A percentile compares a stretch with the other conserved stretches of the same genome.
Conservation (phyloP, 2,329 filamentous ascomycete genomes). For the Colletotrichum salicis region DNA sequence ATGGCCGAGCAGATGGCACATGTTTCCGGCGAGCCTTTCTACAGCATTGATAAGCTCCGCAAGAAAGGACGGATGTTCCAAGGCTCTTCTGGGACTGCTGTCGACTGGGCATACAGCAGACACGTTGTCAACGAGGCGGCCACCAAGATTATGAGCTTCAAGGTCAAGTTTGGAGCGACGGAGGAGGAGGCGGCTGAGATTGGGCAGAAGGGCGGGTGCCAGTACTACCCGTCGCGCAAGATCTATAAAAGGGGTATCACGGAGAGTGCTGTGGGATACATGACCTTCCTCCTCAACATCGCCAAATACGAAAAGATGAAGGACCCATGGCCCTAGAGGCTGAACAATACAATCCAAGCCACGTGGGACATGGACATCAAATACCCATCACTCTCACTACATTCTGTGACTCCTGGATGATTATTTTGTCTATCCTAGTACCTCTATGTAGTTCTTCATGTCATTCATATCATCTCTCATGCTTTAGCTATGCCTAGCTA, state of each 20-base stretch:
- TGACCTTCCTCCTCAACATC: constrained; percentile 51
- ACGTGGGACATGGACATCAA: neutral
- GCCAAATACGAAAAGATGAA: neutral
- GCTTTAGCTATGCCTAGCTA: neutral
- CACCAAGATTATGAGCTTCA: constrained; percentile 54
- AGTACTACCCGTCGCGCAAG: constrained; percentile 57
- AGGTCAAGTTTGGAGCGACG: constrained; percentile 58
- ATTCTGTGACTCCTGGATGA: neutral
- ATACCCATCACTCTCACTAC: neutral
- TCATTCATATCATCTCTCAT: too few relatives aligned
- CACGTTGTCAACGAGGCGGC: constrained; percentile 49
- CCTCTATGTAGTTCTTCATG: neutral
- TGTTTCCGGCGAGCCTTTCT: constrained; percentile 47
- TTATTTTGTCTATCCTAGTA: neutral
- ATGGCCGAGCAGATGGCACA: constrained; percentile 51
- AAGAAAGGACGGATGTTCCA: constrained; percentile 49
- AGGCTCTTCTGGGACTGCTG: constrained; percentile 49
- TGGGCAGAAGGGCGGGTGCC: constrained; percentile 25
- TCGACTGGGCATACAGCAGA: constrained; percentile 58
- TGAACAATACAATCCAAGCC: too few relatives aligned
- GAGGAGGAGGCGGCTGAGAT: constrained; percentile 36
- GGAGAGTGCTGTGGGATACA: constrained; percentile 57
- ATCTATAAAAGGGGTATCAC: constrained; percentile 55
- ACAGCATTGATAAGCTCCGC: constrained; percentile 50
- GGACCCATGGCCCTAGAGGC: too few relatives aligned